A percentile compares a stretch with the other conserved stretches of the same genome.
These are phyloP conservation scores for Ochetophila trinervis DNA, from an alignment of 306 rosid genomes.

Conservation along the genomic window DNA sequence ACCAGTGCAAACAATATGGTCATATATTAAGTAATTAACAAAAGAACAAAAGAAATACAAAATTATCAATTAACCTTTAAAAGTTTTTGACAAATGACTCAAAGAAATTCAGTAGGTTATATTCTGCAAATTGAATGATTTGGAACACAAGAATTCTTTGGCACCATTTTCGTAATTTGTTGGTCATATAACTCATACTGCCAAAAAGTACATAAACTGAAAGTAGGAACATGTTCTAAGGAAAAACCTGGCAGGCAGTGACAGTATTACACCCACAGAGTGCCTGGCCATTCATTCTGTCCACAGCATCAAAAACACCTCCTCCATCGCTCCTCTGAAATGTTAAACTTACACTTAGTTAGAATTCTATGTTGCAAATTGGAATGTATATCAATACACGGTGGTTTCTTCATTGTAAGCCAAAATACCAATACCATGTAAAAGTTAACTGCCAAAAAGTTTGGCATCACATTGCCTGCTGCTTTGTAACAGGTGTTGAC, in stretches of 20 bases:
- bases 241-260: conserved; percentile 80
- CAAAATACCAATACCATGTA: conserved; percentile 66
- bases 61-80: background rate
- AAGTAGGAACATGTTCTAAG: conserved; percentile 25
- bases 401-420: background rate
- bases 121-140: background rate
- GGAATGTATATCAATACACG: conserved; percentile 2
- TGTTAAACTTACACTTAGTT: conserved; percentile 14
- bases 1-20: background rate
- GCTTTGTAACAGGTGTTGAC: conserved; percentile 81
- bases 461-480: conserved; percentile 77
- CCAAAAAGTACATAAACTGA: conserved; percentile 9
- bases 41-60: background rate
- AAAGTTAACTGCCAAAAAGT: conserved; percentile 87
- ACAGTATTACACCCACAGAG: conserved; percentile 81
- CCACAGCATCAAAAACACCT: conserved; percentile 77
- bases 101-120: background rate
- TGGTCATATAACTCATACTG: background rate
- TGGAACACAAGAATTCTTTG: conserved; percentile 10
- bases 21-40: background rate
- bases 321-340: conserved; percentile 97
- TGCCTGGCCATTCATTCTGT: conserved; percentile 70
- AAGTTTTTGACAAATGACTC: background rate
- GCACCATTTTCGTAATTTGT: conserved; percentile 8
- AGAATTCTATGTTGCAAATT: conserved; percentile 24